Base-by-base conservation (phyloP, 2,329 filamentous ascomycete species). In the Pseudogymnoascus sp. region DNA sequence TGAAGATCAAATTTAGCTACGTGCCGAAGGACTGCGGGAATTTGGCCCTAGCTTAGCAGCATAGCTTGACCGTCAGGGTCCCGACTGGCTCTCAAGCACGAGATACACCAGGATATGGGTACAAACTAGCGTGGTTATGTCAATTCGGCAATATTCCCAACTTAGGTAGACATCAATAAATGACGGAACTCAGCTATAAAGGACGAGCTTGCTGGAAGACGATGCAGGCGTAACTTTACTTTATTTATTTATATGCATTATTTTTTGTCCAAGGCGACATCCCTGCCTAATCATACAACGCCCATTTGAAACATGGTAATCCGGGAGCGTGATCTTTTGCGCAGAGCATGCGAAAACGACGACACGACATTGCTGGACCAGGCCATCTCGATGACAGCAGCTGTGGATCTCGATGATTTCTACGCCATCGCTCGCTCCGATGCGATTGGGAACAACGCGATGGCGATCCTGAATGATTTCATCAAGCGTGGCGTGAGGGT, bases 401-500 rank as follows among this genome's bases (percentile, higher is more conserved):
- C 24, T 7, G 19, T 42, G 24, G 16, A 59, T 59, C 33, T 37
- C 33, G 6, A 59, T 3, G 53, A 21, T 13, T 37, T 21, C 29
- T 59, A 59, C 24, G 1, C 13, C n/a, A 24, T 5, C 24, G 21
- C 26, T 5, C 8, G 26, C 33, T 21, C 13, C 11, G n/a, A 19
- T 7, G 53, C 24, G 16, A 37, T 11, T 10, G 7, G 16, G 35
- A 47, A 44, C 3, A 37, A 50, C 21, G 63, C 63, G 44, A 44
- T 44, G 21, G 33, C 19, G n/a, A 60, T 64, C 13, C 24, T 64
- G 16, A 35, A 35, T 29, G 56, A 64, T 42, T n/a, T 64, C 16
- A n/a, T 64, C 19, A 33, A 64, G 16, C 63, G 61, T 6, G 63
- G 63, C 37, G 63, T 42, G 13, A 42, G 62, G 3, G 44, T 64